Conservation (phyloP, 257 asterid species). For the Schizonepeta tenuifolia region DNA sequence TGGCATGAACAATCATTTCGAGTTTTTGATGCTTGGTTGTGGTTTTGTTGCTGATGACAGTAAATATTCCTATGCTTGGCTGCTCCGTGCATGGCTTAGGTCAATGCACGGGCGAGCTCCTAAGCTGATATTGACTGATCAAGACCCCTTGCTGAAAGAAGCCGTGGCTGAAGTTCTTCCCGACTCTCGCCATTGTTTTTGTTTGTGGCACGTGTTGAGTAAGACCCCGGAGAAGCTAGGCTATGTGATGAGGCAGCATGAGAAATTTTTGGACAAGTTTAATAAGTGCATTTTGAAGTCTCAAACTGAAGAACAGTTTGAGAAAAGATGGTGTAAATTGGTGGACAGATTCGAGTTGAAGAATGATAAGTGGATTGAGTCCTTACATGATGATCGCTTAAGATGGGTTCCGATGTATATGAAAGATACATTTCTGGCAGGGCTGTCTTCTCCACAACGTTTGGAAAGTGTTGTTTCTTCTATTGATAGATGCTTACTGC, state of each 20-base stretch:
- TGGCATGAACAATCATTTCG: conserved; percentile 56
- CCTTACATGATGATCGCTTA: conserved; percentile 51
- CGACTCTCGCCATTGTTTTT: conserved; percentile 51
- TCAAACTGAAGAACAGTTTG: conserved; percentile 49
- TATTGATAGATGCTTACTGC: conserved; percentile 46
- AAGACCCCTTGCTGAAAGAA: conserved; percentile 48
- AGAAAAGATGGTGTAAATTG: conserved; percentile 53
- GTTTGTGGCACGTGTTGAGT: conserved; percentile 56
- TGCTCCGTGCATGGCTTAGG: too few species aligned
- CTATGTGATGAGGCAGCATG: conserved; percentile 44
- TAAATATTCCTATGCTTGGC: conserved; percentile 50
- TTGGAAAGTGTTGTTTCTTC: conserved; percentile 38
- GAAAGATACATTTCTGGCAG: conserved; percentile 49
- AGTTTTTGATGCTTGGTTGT: conserved; percentile 50
- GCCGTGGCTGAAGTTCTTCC: conserved; percentile 53
- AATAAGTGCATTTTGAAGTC: conserved; percentile 55
- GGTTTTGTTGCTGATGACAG: conserved; percentile 52
- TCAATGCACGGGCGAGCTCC: conserved; percentile 60
- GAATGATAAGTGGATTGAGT: conserved; percentile 47
- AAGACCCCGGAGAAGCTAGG: conserved; percentile 52
- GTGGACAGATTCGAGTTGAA: conserved; percentile 47
- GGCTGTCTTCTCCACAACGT: conserved; percentile 47
- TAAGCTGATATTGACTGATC: conserved; percentile 57
- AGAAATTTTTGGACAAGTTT: conserved; percentile 40
- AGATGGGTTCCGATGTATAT: conserved; percentile 53